Percentiles rank a stretch among this genome's conserved stretches.
Conservation (phyloP, 768 basidiomycete genomes). For the Daedalea quercina region DNA sequence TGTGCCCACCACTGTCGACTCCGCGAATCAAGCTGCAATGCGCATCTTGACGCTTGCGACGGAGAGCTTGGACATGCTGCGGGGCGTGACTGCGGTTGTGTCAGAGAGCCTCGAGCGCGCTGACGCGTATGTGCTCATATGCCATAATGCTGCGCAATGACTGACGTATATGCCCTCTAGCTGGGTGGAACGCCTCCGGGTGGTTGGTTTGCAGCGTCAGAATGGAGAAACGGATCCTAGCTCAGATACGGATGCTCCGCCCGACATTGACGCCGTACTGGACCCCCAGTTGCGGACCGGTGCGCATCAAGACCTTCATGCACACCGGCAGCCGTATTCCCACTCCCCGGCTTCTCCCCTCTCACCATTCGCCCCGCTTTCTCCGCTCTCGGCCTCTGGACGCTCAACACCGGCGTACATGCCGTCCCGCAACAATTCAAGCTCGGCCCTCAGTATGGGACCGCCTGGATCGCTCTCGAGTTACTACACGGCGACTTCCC, state of each 20-base stretch:
- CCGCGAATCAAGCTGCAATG: constrained; percentile 71
- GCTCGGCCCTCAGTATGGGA: constrained; percentile 9
- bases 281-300: background rate
- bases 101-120: constrained; percentile 84
- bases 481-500: constrained; percentile 5
- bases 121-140: constrained; percentile 56
- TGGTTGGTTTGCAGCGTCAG: constrained; percentile 66
- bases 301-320: constrained; percentile 6
- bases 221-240: constrained; percentile 8
- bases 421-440: constrained; percentile 7
- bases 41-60: constrained; percentile 78
- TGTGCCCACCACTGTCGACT: constrained; percentile 35
- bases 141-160: background rate
- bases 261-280: background rate
- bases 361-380: constrained; percentile 3
- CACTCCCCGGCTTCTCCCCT: constrained; percentile 8
- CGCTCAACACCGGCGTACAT: constrained; percentile 9
- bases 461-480: constrained; percentile 3
- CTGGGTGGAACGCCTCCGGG: constrained; percentile 78
- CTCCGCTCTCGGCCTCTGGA: constrained; percentile 9
- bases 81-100: constrained; percentile 81
- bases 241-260: background rate
- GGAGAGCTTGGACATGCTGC: constrained; percentile 91
- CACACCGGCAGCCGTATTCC: background rate
- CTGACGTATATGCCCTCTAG: constrained; percentile 33